Base-by-base conservation (phyloP, 2,329 filamentous ascomycete species). In the Magnaporthiopsis poae region DNA sequence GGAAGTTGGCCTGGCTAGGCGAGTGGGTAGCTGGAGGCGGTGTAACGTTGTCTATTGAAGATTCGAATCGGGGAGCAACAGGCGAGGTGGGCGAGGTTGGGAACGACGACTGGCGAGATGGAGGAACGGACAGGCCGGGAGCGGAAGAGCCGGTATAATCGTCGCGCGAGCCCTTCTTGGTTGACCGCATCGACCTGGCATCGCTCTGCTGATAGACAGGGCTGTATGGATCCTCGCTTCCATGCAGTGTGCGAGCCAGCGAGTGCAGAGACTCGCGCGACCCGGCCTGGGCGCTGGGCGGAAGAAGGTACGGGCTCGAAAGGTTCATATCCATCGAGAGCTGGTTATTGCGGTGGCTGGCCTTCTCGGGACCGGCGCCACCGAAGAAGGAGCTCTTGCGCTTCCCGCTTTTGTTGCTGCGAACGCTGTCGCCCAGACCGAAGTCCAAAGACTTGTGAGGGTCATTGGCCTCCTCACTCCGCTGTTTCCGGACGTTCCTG, bases 401-500 rank as follows among this genome's bases (percentile, higher is more conserved):
- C 70, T 80, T 83, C 60, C 74, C 74, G 68, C 80, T 21, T 25
- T 56, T 56, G 46, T 21, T 9, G 46, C 46, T 11, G 5, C 46
- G 46, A 9, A 21, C 5, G 68, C 64, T 65, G 69, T 71, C 31
- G 66, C 67, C 70, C 74, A 97, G 78, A 52, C 95, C 95, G 74
- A 97, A 99, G 76, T 99, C 95, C 74, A 98, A 84, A 0, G 92
- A 95, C 74, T 90, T 93, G 77, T 96, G 91, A 71, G 91, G 91
- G 76, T 97, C 93, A 69, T 90, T 87, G 25, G 84, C 83, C 78
- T 99, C 95, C 78, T 99, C 95, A 67, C 82, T 79, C 66, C 82
- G 81, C 69, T 92, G 82, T 72, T 87, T 92, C 75, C 84, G 86
- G 59, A 90, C 78, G 72, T 92, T 90, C 75, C 91, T 85, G 65